phyloP scores from a whole-genome alignment of 176 grass and related monocot species.

The Panicum miliaceum region DNA sequence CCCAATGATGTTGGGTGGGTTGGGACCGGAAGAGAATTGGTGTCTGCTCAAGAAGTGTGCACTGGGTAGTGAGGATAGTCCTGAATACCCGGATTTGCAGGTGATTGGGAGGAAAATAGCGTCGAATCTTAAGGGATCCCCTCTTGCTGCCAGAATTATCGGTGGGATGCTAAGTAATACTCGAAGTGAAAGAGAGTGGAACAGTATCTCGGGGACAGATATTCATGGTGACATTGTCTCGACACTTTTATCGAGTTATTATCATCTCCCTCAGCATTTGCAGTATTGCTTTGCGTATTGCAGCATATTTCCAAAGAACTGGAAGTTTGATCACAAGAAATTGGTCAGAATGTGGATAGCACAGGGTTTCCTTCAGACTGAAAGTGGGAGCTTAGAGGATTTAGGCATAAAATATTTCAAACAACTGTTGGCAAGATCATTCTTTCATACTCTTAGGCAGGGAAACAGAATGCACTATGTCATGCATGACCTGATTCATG shows the following conservation, averaged over 20 bases:
- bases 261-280: slow-evolving; percentile 47
- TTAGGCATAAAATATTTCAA: slow-evolving; percentile 54
- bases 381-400: slow-evolving; percentile 41
- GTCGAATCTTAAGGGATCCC: slow-evolving; percentile 45
- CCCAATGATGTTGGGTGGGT: slow-evolving; percentile 42
- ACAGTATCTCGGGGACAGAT: slow-evolving; percentile 34
- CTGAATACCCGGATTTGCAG: slow-evolving; percentile 16
- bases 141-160: slow-evolving; percentile 45
- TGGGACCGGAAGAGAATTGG: slow-evolving; percentile 44
- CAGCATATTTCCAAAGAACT: slow-evolving; percentile 63
- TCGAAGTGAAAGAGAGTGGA: slow-evolving; percentile 34
- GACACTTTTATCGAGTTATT: slow-evolving; percentile 46
- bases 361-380: slow-evolving; percentile 50
- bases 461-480: slow-evolving; percentile 32
- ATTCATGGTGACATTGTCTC: slow-evolving; percentile 40
- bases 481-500: slow-evolving; percentile 62
- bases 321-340: slow-evolving; percentile 48
- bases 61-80: slow-evolving; percentile 29
- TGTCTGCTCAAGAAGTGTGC: slow-evolving; percentile 49
- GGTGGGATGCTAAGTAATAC: slow-evolving; percentile 37
- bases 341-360: slow-evolving; percentile 62
- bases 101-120: slow-evolving; percentile 51
- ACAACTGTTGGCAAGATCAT: slow-evolving; percentile 54
- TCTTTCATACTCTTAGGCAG: slow-evolving; percentile 43
- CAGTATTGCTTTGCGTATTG: slow-evolving; percentile 55